phyloP scores from a whole-genome alignment of 2,329 filamentous ascomycete genomes.

The Pezicula radicicola region DNA sequence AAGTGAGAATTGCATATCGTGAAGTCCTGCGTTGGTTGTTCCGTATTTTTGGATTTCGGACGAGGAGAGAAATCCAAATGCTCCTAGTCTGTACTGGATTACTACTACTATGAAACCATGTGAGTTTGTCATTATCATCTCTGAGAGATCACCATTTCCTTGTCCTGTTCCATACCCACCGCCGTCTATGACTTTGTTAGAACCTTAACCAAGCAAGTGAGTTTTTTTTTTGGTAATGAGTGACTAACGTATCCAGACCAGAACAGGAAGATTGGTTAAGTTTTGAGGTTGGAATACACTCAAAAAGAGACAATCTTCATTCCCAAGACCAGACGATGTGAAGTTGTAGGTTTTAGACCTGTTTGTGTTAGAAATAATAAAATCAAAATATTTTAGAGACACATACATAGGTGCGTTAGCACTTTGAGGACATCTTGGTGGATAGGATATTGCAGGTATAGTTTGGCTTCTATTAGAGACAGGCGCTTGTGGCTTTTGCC shows the following conservation, averaged over 20 bases:
- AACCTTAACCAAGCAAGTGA: constrained; percentile 4
- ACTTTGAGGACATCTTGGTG: constrained; percentile 31
- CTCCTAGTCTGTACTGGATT: constrained; percentile 46
- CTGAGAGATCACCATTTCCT: constrained; percentile 28
- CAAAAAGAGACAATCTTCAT: constrained; percentile 34
- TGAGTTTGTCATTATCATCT: constrained; percentile 44
- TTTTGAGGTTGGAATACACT: constrained; percentile 32
- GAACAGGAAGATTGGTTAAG: constrained; percentile 32
- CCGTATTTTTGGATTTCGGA: constrained; percentile 36
- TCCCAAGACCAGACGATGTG: constrained; percentile 12
- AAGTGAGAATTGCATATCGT: constrained; percentile 50
- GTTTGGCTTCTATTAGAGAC: constrained; percentile 19
- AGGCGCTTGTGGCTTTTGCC: constrained; percentile 30
- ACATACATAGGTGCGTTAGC: constrained; percentile 28
- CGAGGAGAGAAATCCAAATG: constrained; percentile 47
- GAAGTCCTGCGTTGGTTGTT: constrained; percentile 47
- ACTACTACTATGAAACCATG: constrained; percentile 43
- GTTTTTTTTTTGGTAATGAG: background rate
- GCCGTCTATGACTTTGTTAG: constrained; percentile 32
- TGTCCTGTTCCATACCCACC: constrained; percentile 30
- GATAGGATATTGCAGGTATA: constrained; percentile 24
- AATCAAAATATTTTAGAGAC: constrained; percentile 6
- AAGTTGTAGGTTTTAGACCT: constrained; percentile 8
- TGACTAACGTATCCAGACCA: constrained; percentile 34
- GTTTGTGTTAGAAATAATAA: background rate